These are phyloP conservation scores for Akanthomyces lecanii DNA, from an alignment of 2,329 filamentous ascomycete genomes.

Conservation along the genomic window DNA sequence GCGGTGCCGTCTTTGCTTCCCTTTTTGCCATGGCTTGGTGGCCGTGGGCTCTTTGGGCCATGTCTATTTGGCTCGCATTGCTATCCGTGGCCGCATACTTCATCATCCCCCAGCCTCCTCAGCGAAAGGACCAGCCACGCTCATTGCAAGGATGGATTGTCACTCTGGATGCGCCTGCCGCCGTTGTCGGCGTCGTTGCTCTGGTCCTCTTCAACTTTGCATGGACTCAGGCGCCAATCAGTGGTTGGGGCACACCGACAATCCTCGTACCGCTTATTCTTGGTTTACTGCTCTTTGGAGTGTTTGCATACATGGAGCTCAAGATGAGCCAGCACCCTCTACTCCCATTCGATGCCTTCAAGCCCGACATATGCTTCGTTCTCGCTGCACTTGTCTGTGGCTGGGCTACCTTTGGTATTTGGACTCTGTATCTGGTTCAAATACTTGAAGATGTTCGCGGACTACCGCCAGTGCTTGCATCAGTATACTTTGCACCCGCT, in stretches of 20 bases:
- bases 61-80: slow-evolving; percentile 32
- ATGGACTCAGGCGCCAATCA: slow-evolving; percentile 60
- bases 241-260: slow-evolving; percentile 54
- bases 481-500: slow-evolving; percentile 42
- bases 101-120: slow-evolving; percentile 31
- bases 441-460: slow-evolving; percentile 43
- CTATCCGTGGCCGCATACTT: slow-evolving; percentile 31
- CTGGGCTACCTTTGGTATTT: slow-evolving; percentile 52
- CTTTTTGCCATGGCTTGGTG: slow-evolving; percentile 41
- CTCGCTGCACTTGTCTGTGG: slow-evolving; percentile 50
- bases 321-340: slow-evolving; percentile 47
- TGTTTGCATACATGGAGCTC: slow-evolving; percentile 56
- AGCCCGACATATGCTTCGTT: slow-evolving; percentile 50
- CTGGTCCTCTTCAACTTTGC: slow-evolving; percentile 62
- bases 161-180: slow-evolving; percentile 38
- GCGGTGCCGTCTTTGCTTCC: slow-evolving; percentile 38
- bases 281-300: slow-evolving; percentile 48
- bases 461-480: slow-evolving; percentile 39
- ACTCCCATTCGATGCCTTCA: slow-evolving; percentile 48
- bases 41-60: slow-evolving; percentile 46
- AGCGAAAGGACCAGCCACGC: slow-evolving; percentile 18
- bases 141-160: slow-evolving; percentile 21
- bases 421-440: slow-evolving; percentile 48
- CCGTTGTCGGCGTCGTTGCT: slow-evolving; percentile 45
- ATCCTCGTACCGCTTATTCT: slow-evolving; percentile 55